Percentiles rank a stretch among this genome's conserved stretches.
Evolutionary conservation across 1,284 basidiomycete species (phyloP).

Genomic region (Cutaneotrichosporon sp.): DNA sequence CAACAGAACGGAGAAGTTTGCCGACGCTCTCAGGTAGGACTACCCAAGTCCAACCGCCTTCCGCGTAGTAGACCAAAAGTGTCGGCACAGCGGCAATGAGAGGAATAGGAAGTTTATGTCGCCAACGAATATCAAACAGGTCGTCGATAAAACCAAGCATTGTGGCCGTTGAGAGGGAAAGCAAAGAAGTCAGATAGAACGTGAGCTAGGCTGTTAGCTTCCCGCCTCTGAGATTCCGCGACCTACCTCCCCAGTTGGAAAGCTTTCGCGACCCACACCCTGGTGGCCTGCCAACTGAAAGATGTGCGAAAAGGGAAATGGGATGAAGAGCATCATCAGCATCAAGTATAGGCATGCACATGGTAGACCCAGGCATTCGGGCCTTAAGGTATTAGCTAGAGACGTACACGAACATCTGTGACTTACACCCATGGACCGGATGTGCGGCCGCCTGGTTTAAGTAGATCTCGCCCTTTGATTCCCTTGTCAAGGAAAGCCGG

Average conservation of each 20-base stretch:
- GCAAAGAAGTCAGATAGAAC: constrained; percentile 84
- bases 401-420: neutral
- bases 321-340: constrained; percentile 77
- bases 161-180: constrained; percentile 86
- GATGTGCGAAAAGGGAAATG: constrained; percentile 76
- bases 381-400: constrained; percentile 53
- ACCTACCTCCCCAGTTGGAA: constrained; percentile 89
- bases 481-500: constrained; percentile 69
- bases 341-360: constrained; percentile 85
- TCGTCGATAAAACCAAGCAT: constrained; percentile 95
- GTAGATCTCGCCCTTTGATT: constrained; percentile 71
- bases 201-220: constrained; percentile 59
- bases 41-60: constrained; percentile 87
- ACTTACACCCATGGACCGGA: constrained; percentile 59
- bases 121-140: constrained; percentile 97
- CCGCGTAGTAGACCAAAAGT: constrained; percentile 92
- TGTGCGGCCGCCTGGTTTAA: constrained; percentile 60
- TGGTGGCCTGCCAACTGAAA: constrained; percentile 41
- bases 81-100: constrained; percentile 92
- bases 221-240: constrained; percentile 29
- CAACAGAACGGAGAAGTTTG: constrained; percentile 52
- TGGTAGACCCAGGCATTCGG: constrained; percentile 88
- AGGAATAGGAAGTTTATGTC: constrained; percentile 95
- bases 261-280: constrained; percentile 52
- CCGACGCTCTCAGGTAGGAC: constrained; percentile 81